phyloP scores from a whole-genome alignment of 1,139 yeast species.

The Pneumocystis murina region DNA sequence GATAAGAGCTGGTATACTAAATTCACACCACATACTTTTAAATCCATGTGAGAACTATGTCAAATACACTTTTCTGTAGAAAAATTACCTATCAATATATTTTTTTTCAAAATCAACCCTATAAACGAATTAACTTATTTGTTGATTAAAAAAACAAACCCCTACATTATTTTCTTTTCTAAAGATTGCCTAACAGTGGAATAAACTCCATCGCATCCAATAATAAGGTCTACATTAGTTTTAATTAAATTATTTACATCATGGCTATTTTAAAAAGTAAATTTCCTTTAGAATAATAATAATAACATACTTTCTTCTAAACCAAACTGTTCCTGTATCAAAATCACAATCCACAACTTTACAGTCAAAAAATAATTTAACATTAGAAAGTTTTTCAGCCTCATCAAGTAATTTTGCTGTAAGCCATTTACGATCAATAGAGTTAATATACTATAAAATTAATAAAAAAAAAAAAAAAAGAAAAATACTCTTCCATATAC shows the following conservation, averaged over 20 bases:
- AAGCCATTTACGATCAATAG: constrained; percentile 62
- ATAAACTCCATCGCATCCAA: constrained; percentile 83
- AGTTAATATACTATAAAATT: constrained; percentile 40
- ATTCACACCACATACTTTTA: neutral
- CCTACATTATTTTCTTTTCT: constrained; percentile 33
- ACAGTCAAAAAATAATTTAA: constrained; percentile 41
- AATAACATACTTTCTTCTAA: constrained; percentile 7
- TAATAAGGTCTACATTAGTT: constrained; percentile 36
- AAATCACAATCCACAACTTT: constrained; percentile 36
- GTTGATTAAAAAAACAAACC: neutral
- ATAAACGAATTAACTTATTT: constrained; percentile 16
- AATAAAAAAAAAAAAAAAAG: neutral
- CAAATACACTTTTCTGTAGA: constrained; percentile 32
- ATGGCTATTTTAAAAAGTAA: neutral
- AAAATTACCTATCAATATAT: constrained; percentile 70
- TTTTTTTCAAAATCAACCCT: constrained; percentile 62
- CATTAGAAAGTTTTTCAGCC: constrained; percentile 31
- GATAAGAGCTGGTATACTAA: constrained; percentile 4
- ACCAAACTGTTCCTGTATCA: constrained; percentile 9
- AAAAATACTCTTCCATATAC: constrained; percentile 46
- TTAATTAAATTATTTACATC: constrained; percentile 15
- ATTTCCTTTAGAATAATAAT: neutral
- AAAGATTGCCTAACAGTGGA: constrained; percentile 59
- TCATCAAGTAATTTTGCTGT: constrained; percentile 54
- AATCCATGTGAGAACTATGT: neutral